Evolutionary conservation across 352 stramenopile genomes (phyloP), one percentile per base, ranked within the genome.

Genomic region (Phytophthora litchii): DNA sequence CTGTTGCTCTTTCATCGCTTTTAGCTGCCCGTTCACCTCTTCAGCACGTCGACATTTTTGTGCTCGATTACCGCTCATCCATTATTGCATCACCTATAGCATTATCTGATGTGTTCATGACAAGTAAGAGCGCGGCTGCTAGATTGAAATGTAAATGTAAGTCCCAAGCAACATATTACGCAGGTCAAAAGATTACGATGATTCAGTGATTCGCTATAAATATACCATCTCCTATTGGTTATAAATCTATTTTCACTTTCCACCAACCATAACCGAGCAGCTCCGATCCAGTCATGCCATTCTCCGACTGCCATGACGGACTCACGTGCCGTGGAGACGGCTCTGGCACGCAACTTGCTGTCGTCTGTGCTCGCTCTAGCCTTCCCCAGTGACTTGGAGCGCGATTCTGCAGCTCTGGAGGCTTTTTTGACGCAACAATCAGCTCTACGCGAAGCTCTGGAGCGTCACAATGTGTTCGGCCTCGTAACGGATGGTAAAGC

Each of bases 301-400:
- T 62, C 10, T 16, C 16, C 7, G 6, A 51, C 1, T 21, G 47
- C n/a, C 14, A 60, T 67, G 46, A 40, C 68, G 0, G 46, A 67
- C 35, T 20, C 52, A 12, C 36, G 34, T 10, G 48, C 52, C 38
- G 43, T 64, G 20, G 42, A 67, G 44, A 65, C 45, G 47, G 70
- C 76, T 42, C 72, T 91, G 45, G 81, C 82, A 43, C 84, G 80
- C 60, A 95, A 95, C 66, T 47, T 93, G 51, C 76, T 95, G 32
- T 92, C 83, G 8, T 92, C 83, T 7, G 67, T 92, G 62, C 72
- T 92, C 27, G 76, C 86, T 45, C 60, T 92, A 4, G 78, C 81
- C 35, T 83, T 94, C 46, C 78, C 81, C 5, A 77, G 82, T n/a
- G 67, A 80, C 16, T 50, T 89, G 27, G 63, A 70, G 17, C 76